Evolutionary conservation across 2,329 filamentous ascomycete genomes (phyloP).

Genomic region (Fusarium sp.): DNA sequence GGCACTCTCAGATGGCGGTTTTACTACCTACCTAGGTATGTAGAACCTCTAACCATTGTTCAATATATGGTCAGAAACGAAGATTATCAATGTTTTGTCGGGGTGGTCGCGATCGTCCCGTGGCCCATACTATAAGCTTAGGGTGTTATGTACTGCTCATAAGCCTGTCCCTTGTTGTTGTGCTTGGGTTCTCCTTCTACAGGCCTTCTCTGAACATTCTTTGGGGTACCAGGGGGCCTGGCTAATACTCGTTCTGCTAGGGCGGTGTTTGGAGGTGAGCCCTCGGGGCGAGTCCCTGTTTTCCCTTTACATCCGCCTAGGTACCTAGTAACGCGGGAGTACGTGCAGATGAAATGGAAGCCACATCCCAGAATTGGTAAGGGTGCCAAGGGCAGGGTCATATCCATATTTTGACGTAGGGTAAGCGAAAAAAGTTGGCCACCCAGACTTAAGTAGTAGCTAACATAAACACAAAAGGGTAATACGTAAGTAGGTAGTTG

Average conservation of each 20-base stretch:
- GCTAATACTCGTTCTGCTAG: conserved; percentile 11
- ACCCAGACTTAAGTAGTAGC: not conserved
- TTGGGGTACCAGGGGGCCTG: conserved; percentile 19
- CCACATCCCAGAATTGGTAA: conserved; percentile 14
- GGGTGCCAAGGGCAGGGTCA: not conserved
- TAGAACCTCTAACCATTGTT: not conserved
- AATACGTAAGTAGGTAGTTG: not conserved
- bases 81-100: not conserved
- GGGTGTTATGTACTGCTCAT: not conserved
- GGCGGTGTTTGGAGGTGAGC: conserved; percentile 7
- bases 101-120: conserved; percentile 3
- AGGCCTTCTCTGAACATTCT: conserved; percentile 32
- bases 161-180: conserved; percentile 8
- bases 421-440: conserved; percentile 1
- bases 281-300: not conserved
- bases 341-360: conserved; percentile 32
- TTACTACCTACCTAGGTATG: not conserved
- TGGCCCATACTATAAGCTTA: conserved; percentile 27
- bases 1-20: not conserved
- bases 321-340: conserved; percentile 19
- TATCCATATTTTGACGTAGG: conserved; percentile 1
- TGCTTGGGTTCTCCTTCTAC: conserved; percentile 29
- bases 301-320: not conserved
- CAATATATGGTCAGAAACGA: not conserved
- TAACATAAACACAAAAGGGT: not conserved